A percentile compares a stretch with the other conserved stretches of the same genome.
Conservation (phyloP, 352 stramenopile species). For the Hyaloperonospora brassicae region DNA sequence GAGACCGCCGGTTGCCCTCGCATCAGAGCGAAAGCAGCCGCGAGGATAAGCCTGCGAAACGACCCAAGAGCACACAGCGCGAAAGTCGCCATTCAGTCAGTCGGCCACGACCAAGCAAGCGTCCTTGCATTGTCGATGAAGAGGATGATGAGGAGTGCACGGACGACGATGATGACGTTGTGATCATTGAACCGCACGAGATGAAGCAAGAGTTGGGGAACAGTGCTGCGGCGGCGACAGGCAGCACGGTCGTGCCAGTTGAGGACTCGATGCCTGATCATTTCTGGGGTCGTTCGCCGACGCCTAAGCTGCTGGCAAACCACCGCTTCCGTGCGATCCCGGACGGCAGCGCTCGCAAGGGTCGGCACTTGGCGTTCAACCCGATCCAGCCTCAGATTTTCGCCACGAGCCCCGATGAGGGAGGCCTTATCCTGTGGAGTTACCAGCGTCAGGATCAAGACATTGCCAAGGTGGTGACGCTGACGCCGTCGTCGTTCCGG, state of each 20-base stretch:
- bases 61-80: conserved; percentile 16
- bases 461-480: conserved; percentile 50
- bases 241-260: conserved; percentile 24
- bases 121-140: conserved; percentile 57
- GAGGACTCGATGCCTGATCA: conserved; percentile 51
- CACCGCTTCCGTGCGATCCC: conserved; percentile 50
- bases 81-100: conserved; percentile 31
- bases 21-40: conserved; percentile 10
- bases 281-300: conserved; percentile 65
- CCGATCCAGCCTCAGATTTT: conserved; percentile 65
- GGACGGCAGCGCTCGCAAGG: conserved; percentile 60
- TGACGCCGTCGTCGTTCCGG: conserved; percentile 56
- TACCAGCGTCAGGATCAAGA: conserved; percentile 58
- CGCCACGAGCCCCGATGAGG: conserved; percentile 69
- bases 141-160: conserved; percentile 42
- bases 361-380: conserved; percentile 70
- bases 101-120: conserved; percentile 32
- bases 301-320: conserved; percentile 62
- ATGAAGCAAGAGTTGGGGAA: conserved; percentile 33
- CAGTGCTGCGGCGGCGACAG: conserved; percentile 1
- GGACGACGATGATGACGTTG: conserved; percentile 32
- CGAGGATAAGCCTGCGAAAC: conserved; percentile 8
- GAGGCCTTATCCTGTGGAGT: conserved; percentile 70
- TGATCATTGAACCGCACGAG: conserved; percentile 41
- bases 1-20: conserved; percentile 24